A percentile compares a stretch with the other conserved stretches of the same genome.
These are phyloP conservation scores for Ophidiomyces ophidiicola DNA, from an alignment of 2,329 filamentous ascomycete species.

Conservation along the genomic window DNA sequence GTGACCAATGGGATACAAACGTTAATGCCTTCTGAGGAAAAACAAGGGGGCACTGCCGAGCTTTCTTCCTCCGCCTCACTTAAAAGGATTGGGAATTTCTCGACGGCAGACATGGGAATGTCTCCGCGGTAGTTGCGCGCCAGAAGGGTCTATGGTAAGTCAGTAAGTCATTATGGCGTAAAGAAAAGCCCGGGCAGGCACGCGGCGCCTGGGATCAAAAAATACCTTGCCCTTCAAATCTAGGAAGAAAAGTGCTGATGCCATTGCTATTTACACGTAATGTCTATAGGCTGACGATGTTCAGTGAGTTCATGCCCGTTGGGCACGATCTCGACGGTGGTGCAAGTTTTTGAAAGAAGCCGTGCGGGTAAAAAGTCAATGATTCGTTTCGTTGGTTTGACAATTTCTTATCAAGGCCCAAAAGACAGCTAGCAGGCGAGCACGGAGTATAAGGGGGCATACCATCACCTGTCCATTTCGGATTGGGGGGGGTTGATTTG, in stretches of 20 bases:
- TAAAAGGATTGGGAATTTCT: slow-evolving; percentile 90
- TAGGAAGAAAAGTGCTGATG: slow-evolving; percentile 94
- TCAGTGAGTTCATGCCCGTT: slow-evolving; percentile 6
- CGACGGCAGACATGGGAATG: slow-evolving; percentile 97
- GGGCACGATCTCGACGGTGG: slow-evolving; percentile 2
- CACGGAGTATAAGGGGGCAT: too few relatives aligned
- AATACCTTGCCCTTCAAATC: slow-evolving; percentile 97
- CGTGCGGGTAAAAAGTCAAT: too few relatives aligned
- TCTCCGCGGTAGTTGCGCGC: slow-evolving; percentile 97
- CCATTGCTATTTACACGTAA: slow-evolving; percentile 49
- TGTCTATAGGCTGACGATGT: slow-evolving; percentile 11
- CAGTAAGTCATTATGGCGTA: not conserved
- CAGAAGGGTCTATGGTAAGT: slow-evolving; percentile 63
- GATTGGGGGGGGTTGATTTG: too few relatives aligned
- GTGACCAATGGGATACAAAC: slow-evolving; percentile 40
- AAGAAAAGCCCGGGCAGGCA: not conserved
- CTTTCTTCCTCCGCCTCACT: slow-evolving; percentile 99
- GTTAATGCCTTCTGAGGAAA: slow-evolving; percentile 97
- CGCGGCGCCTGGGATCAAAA: not conserved
- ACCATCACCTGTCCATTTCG: too few relatives aligned
- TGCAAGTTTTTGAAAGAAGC: too few relatives aligned
- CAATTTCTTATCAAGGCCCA: too few relatives aligned
- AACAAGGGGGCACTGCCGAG: slow-evolving; percentile 91
- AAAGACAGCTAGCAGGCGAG: too few relatives aligned
- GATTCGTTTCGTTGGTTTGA: too few relatives aligned